These are phyloP conservation scores for Talaromyces proteolyticus DNA, from an alignment of 495 filamentous ascomycete genomes.

Conservation along the genomic window DNA sequence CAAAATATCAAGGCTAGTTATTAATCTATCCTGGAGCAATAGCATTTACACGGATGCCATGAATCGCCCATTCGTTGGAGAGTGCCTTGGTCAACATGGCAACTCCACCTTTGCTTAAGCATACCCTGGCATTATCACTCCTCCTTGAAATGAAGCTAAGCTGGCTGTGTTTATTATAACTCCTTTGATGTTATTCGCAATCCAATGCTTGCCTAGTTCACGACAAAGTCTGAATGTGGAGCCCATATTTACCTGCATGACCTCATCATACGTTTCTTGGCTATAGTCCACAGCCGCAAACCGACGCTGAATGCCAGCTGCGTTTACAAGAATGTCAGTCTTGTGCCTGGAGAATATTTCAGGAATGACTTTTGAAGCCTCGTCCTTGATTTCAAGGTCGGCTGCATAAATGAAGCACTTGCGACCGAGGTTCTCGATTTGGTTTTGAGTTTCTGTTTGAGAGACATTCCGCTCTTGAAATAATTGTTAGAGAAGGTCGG, in stretches of 20 bases:
- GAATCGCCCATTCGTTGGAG: conserved; percentile 1
- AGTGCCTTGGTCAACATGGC: neutral
- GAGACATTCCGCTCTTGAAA: conserved; percentile 57
- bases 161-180: conserved; percentile 65
- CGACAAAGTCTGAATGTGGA: conserved; percentile 71
- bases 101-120: conserved; percentile 39
- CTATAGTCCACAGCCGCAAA: conserved; percentile 81
- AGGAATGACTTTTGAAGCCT: conserved; percentile 60
- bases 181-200: conserved; percentile 17
- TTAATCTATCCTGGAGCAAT: conserved; percentile 3
- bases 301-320: conserved; percentile 76
- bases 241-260: conserved; percentile 74
- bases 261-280: conserved; percentile 35
- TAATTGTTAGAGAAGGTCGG: too few relatives aligned
- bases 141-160: conserved; percentile 77
- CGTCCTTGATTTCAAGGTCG: conserved; percentile 58
- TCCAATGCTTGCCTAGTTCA: conserved; percentile 33
- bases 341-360: conserved; percentile 51
- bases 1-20: conserved; percentile 28
- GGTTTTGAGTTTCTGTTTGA: conserved; percentile 53
- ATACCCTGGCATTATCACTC: conserved; percentile 76
- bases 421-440: conserved; percentile 62
- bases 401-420: conserved; percentile 61
- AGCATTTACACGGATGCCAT: conserved; percentile 37
- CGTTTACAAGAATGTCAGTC: conserved; percentile 73